Evolutionary conservation across 768 basidiomycete genomes (phyloP), one percentile per base, ranked within the genome.

Genomic region (Imleria badia): DNA sequence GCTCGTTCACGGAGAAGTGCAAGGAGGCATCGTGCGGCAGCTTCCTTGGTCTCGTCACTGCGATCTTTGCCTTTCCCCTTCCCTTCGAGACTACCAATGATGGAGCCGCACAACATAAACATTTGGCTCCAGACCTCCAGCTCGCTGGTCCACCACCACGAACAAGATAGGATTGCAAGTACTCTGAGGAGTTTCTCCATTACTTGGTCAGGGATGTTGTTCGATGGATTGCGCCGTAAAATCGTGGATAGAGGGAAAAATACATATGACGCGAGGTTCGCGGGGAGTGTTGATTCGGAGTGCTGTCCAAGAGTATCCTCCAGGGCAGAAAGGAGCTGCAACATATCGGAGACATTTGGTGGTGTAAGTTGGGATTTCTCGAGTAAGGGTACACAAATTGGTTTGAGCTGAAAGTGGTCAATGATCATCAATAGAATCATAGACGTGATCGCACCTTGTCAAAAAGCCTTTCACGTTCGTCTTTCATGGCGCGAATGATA

Each of bases 71-170:
- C 79, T 64, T 85, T 89, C n/a, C 80, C 84, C 67, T 84, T 91
- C 22, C 75, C 77, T 51, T 85, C 87, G 10, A 87, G 73, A 14
- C 82, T 80, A 19, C 84, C 85, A 7, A 90, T 68, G 31, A 88
- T 75, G 15, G 86, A 80, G 34, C 82, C 81, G 58, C 78, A 87
- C 15, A 92, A 75, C 76, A 85, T 87, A 68, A 95, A 91, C 23
- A 94, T 73, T 64, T 97, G 93, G 64, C 89, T 86, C 94, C 94
- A 95, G 26, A 84, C 70, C 50, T 76, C 76, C 35, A 81, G 45
- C 43, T 91, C 90, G 66, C 86, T 86, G 19, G 76, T 75, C 89
- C 89, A 91, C 91, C 92, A 94, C 87, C 91, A 92, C n/a, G 77
- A 73, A 19, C 84, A 78, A 59, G 80, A 83, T 23, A 98, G 75